Evolutionary conservation across 345 rosid species (phyloP).

Genomic region (Pugionium cornutum): DNA sequence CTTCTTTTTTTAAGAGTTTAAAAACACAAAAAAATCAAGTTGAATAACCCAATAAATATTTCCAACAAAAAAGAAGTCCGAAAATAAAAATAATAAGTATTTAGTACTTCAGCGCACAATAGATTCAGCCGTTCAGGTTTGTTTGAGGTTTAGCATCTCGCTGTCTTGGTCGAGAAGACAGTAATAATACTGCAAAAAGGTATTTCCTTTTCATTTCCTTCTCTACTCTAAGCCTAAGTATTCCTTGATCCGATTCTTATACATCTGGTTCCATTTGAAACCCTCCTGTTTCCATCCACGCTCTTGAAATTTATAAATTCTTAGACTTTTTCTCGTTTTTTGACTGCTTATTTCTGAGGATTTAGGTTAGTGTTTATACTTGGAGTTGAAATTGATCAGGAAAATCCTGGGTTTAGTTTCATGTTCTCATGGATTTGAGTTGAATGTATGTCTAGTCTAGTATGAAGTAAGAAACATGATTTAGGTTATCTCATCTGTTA

Average conservation of each 20-base stretch:
- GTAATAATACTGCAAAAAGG: slow-evolving; percentile 3
- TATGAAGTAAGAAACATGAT: not conserved
- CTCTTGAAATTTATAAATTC: not conserved
- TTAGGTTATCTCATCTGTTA: not conserved
- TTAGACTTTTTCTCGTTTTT: not conserved
- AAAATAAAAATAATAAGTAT: not conserved
- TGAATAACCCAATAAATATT: no score
- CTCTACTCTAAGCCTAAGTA: not conserved
- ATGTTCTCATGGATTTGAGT: not conserved
- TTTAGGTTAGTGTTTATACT: not conserved
- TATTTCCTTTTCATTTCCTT: not conserved
- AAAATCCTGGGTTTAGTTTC: not conserved
- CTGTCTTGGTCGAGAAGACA: slow-evolving; percentile 36
- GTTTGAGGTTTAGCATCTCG: slow-evolving; percentile 21
- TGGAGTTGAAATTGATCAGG: not conserved
- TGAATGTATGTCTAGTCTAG: not conserved
- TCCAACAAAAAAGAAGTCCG: not conserved
- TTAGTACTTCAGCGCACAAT: not conserved
- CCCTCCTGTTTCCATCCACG: not conserved
- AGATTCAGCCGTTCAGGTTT: not conserved
- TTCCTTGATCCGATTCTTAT: slow-evolving; percentile 6
- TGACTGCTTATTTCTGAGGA: not conserved
- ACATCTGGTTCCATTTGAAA: slow-evolving; percentile 1
- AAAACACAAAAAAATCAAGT: no score
- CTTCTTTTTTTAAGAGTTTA: no score